phyloP scores from a whole-genome alignment of 768 basidiomycete species.

The Galerina marginata region DNA sequence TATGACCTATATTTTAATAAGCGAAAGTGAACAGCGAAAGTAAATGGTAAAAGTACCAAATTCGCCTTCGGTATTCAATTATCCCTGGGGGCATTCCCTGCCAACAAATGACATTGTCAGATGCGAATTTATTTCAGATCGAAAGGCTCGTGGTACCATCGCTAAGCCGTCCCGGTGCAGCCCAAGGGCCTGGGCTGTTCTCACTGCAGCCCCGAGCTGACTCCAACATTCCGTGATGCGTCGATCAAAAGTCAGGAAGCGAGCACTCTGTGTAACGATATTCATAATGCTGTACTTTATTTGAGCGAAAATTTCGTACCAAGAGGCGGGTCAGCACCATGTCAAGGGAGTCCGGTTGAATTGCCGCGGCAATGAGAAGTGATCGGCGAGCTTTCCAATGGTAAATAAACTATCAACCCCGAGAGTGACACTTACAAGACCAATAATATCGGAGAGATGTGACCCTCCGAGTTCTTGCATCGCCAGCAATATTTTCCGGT shows the following conservation, averaged over 20 bases:
- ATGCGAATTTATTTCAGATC: background rate
- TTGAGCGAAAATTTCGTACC: slow-evolving; percentile 48
- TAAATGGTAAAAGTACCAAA: slow-evolving; percentile 63
- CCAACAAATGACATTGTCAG: slow-evolving; percentile 12
- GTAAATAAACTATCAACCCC: slow-evolving; percentile 17
- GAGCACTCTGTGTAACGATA: slow-evolving; percentile 47
- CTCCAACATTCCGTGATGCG: slow-evolving; percentile 97
- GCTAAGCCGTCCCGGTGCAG: slow-evolving; percentile 88
- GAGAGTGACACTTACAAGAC: slow-evolving; percentile 73
- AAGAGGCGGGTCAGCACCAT: slow-evolving; percentile 91
- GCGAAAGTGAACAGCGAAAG: background rate
- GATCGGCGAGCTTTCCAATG: slow-evolving; percentile 73
- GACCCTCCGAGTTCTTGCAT: slow-evolving; percentile 73
- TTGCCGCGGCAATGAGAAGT: slow-evolving; percentile 88
- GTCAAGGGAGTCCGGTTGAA: slow-evolving; percentile 91
- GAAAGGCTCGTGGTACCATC: slow-evolving; percentile 52
- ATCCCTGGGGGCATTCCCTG: slow-evolving; percentile 77
- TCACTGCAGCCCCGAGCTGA: slow-evolving; percentile 89
- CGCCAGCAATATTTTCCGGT: slow-evolving; percentile 83
- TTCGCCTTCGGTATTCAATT: slow-evolving; percentile 87
- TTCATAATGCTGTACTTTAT: background rate
- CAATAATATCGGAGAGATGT: slow-evolving; percentile 93
- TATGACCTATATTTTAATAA: slow-evolving; percentile 59
- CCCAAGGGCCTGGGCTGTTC: slow-evolving; percentile 93
- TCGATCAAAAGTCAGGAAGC: slow-evolving; percentile 73